Conservation (phyloP, 1,284 basidiomycete species). For the Ustilago bromivora region DNA sequence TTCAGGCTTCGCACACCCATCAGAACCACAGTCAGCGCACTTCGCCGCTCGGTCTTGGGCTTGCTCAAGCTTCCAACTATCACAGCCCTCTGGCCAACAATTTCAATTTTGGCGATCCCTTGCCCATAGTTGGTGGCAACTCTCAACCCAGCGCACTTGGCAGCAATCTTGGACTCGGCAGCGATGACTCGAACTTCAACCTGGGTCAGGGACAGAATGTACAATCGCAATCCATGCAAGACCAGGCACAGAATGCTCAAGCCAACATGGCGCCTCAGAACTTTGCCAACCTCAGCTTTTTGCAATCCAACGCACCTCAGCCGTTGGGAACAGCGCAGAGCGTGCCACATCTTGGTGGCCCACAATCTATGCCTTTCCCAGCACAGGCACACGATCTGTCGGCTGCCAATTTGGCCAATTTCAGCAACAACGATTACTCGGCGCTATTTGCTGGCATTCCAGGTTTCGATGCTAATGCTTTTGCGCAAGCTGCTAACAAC, state of each 20-base stretch:
- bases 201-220: slow-evolving; percentile 19
- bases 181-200: slow-evolving; percentile 18
- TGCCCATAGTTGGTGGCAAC: slow-evolving; percentile 16
- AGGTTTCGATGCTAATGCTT: slow-evolving; percentile 36
- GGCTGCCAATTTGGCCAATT: slow-evolving; percentile 29
- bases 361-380: slow-evolving; percentile 61
- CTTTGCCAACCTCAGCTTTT: slow-evolving; percentile 45
- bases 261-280: slow-evolving; percentile 37
- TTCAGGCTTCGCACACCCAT: slow-evolving; percentile 42
- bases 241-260: slow-evolving; percentile 49
- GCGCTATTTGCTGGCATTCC: slow-evolving; percentile 48
- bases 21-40: slow-evolving; percentile 54
- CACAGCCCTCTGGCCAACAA: slow-evolving; percentile 48
- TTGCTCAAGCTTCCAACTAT: slow-evolving; percentile 29
- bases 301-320: slow-evolving; percentile 46
- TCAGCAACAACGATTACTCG: slow-evolving; percentile 36
- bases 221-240: slow-evolving; percentile 38
- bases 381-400: slow-evolving; percentile 31
- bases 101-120: slow-evolving; percentile 43
- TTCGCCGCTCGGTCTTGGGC: slow-evolving; percentile 46
- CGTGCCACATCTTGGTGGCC: slow-evolving; percentile 57
- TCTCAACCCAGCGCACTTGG: slow-evolving; percentile 31
- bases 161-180: slow-evolving; percentile 32
- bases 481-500: slow-evolving; percentile 20
- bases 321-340: slow-evolving; percentile 50